Conservation (phyloP, 2,329 filamentous ascomycete genomes). For the Cryphonectria carpinicola region DNA sequence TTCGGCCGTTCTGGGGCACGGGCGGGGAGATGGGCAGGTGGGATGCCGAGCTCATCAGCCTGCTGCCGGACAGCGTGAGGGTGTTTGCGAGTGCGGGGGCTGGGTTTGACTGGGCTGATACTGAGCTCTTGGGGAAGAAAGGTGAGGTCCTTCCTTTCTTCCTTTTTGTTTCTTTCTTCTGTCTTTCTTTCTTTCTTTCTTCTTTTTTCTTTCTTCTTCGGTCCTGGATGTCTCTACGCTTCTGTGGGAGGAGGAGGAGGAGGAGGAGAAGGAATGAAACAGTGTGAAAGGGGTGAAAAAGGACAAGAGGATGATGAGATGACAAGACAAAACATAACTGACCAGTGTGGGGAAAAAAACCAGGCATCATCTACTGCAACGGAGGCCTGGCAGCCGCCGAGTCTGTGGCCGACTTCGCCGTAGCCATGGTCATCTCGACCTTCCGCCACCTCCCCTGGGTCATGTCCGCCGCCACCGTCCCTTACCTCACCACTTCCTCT, state of each 20-base stretch:
- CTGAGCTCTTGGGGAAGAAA: constrained; percentile 60
- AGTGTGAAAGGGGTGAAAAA: background rate
- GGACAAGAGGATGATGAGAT: background rate
- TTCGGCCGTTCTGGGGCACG: constrained; percentile 63
- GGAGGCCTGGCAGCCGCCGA: constrained; percentile 71
- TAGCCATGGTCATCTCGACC: constrained; percentile 69
- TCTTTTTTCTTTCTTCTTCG: background rate
- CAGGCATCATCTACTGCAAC: constrained; percentile 73
- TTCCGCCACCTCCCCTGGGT: constrained; percentile 73
- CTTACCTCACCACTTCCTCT: constrained; percentile 37
- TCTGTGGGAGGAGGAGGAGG: background rate
- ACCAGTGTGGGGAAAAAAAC: background rate
- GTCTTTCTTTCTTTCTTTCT: background rate
- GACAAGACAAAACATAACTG: background rate
- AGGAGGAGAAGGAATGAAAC: background rate
- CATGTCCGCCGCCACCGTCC: constrained; percentile 55
- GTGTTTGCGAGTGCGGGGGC: constrained; percentile 69
- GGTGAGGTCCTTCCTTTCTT: constrained; percentile 45
- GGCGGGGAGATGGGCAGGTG: constrained; percentile 70
- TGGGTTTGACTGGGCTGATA: constrained; percentile 70
- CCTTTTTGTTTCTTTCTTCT: no score
- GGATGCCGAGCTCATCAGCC: constrained; percentile 61
- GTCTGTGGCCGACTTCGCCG: constrained; percentile 72
- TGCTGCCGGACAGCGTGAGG: constrained; percentile 58
- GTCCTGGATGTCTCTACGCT: background rate